Base-by-base conservation (phyloP, 306 rosid species). In the Sechiopsis laciniata region DNA sequence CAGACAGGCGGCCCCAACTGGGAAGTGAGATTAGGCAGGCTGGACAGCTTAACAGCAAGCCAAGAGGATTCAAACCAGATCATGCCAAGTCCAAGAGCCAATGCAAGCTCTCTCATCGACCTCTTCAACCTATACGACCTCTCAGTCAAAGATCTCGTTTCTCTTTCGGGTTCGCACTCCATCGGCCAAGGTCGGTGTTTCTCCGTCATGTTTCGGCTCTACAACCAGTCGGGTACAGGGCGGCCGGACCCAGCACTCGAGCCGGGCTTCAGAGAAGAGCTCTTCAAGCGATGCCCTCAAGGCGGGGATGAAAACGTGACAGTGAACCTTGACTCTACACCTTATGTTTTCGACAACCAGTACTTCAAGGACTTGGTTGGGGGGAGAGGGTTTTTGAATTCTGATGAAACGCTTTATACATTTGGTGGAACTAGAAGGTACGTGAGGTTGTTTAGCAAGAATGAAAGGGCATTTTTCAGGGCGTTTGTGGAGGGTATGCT, bases 31-130 rank as follows among this genome's bases (percentile, higher is more conserved):
- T 62, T 93, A 57, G 98, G 97, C 63, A 86, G 98, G 84, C 75
- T 93, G 72, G 98, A 93, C 77, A 88, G 96, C 81, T 76, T 93
- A 55, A 74, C 76, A 46, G 92, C 98, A 0, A 81, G 48, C 76
- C 97, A 88, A 76, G 85, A 87, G 63, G 87, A 88, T 58, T 87
- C 98, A 14, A 52, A 78, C 78, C 74, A 82, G 3, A 78, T 93
- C 45, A 93, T 93, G 98, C 98, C 97, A 0, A 90, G 96, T 56
- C 97, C 96, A 82, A 88, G 97, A 82, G 81, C 96, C 55, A 86
- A 88, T 71, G 97, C 98, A 46, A 85, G 67, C 42, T 29, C 12
- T 55, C 98, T 93, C 21, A 85, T 90, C 9, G 75, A 74, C 22
- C 96, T 93, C 22, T 93, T 90, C 65, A 45, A 71, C 0, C 82